Percentiles rank a stretch among this genome's conserved stretches.
These are phyloP conservation scores for Mycena sp. DNA, from an alignment of 1,284 basidiomycete species.

Conservation along the genomic window DNA sequence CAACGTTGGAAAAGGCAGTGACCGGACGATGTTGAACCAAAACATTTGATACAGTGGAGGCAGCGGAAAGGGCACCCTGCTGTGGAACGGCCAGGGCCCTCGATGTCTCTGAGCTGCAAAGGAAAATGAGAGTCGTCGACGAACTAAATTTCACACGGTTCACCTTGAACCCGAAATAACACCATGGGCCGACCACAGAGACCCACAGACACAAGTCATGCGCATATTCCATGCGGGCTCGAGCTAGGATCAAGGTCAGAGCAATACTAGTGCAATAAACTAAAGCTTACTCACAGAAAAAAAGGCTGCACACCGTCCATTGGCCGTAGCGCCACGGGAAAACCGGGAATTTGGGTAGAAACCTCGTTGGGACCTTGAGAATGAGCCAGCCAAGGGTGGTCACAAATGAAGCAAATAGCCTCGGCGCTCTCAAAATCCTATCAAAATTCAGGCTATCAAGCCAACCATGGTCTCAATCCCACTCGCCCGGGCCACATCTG, in stretches of 20 bases:
- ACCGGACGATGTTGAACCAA: too few relatives aligned
- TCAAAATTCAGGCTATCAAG: too few relatives aligned
- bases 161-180: too few relatives aligned
- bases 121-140: too few relatives aligned
- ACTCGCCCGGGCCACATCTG: slow-evolving; percentile 38
- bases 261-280: neutral
- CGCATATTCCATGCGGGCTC: neutral
- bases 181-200: neutral
- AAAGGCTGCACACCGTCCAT: neutral
- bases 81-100: too few relatives aligned
- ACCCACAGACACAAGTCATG: neutral
- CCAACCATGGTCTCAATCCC: neutral
- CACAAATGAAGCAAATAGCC: neutral
- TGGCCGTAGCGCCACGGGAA: neutral
- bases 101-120: too few relatives aligned
- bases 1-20: too few relatives aligned
- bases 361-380: neutral
- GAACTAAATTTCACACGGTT: too few relatives aligned
- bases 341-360: neutral
- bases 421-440: neutral
- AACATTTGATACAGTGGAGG: too few relatives aligned
- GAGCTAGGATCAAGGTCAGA: neutral
- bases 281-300: neutral
- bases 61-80: too few relatives aligned
- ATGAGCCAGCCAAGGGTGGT: neutral